phyloP scores from a whole-genome alignment of 352 stramenopile species.

The Phytophthora pluvialis region DNA sequence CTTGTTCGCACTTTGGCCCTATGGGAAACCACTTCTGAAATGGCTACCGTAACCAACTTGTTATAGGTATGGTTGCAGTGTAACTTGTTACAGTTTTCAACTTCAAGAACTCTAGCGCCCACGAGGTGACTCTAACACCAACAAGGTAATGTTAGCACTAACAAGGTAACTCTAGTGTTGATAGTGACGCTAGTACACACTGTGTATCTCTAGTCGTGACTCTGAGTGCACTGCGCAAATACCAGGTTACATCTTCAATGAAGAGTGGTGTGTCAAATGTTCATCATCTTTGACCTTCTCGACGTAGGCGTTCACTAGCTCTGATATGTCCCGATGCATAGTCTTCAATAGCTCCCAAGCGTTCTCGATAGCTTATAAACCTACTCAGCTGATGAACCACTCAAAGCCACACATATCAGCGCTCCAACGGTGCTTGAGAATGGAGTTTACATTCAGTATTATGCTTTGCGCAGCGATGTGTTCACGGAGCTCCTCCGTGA shows the following conservation, averaged over 20 bases:
- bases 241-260: background rate
- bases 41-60: too few species aligned
- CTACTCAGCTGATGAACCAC: background rate
- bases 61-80: too few species aligned
- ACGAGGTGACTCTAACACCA: background rate
- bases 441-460: conserved; percentile 11
- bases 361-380: conserved; percentile 5
- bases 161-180: background rate
- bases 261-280: background rate
- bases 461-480: conserved; percentile 32
- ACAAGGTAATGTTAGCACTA: background rate
- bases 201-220: conserved; percentile 6
- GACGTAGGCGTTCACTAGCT: background rate
- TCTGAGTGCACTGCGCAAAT: background rate
- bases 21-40: background rate
- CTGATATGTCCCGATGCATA: conserved; percentile 1
- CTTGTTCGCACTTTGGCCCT: background rate
- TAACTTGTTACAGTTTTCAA: conserved; percentile 5
- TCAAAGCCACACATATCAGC: background rate
- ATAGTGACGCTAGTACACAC: conserved; percentile 8
- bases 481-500: conserved; percentile 34
- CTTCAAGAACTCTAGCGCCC: too few species aligned
- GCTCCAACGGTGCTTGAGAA: conserved; percentile 8
- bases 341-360: conserved; percentile 7
- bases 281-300: background rate